These are phyloP conservation scores for Aspergillus coremiiformis DNA, from an alignment of 495 filamentous ascomycete genomes.

Conservation along the genomic window DNA sequence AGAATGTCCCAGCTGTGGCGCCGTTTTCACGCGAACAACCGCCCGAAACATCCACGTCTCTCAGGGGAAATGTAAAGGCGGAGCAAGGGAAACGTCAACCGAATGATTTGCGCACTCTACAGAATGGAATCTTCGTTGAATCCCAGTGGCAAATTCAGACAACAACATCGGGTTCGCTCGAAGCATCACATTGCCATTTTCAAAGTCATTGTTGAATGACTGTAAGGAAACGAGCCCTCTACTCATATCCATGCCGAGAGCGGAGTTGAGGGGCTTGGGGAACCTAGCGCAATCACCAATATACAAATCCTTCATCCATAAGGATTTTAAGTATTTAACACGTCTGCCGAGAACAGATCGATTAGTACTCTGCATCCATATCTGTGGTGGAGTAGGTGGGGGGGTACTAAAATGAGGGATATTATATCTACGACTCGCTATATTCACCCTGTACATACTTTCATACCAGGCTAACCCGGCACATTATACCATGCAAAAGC, in stretches of 20 bases:
- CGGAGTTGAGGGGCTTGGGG: neutral
- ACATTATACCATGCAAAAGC: neutral
- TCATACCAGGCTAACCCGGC: neutral
- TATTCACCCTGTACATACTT: neutral
- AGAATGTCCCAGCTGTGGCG: conserved; percentile 77
- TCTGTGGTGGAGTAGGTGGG: neutral
- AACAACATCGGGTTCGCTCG: neutral
- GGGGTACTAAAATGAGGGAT: neutral
- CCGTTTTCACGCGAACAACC: conserved; percentile 86
- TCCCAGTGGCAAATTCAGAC: neutral
- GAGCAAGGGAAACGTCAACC: conserved; percentile 22
- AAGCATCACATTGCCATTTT: neutral
- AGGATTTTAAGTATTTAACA: neutral
- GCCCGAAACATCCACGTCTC: conserved; percentile 82
- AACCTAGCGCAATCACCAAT: neutral
- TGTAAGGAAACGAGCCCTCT: neutral
- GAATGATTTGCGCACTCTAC: conserved; percentile 11
- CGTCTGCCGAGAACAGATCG: neutral
- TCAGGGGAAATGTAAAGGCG: conserved; percentile 79
- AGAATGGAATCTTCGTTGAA: neutral
- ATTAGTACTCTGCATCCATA: neutral
- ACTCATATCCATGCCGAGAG: neutral
- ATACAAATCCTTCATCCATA: neutral
- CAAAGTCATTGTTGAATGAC: neutral
- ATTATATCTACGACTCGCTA: neutral